Percentiles rank a stretch among this genome's conserved stretches.
Conservation (phyloP, 2,329 filamentous ascomycete species). For the Phoma herbarum region DNA sequence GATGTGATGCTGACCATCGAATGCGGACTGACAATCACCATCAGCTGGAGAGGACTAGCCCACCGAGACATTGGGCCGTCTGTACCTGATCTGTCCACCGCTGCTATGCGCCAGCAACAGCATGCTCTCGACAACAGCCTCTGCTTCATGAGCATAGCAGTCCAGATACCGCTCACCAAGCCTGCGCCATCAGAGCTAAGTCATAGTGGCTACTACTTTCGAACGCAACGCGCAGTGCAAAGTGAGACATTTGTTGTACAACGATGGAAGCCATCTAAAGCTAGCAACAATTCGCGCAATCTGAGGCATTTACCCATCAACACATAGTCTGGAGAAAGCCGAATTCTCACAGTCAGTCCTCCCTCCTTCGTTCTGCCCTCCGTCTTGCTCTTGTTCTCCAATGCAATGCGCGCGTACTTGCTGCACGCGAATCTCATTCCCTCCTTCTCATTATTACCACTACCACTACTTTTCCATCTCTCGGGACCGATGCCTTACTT, state of each 20-base stretch:
- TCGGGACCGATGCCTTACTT: not conserved
- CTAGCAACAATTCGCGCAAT: not conserved
- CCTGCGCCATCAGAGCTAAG: not conserved
- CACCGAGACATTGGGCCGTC: not conserved
- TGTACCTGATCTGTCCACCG: not conserved
- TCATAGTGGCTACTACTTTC: not conserved
- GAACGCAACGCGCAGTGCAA: not conserved
- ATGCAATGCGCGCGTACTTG: not conserved
- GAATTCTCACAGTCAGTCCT: not conserved
- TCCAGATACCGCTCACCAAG: not conserved
- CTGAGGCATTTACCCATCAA: not conserved
- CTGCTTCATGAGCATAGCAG: not conserved
- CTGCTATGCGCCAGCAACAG: not conserved
- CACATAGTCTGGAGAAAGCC: not conserved
- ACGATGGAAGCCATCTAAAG: not conserved
- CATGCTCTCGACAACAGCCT: not conserved
- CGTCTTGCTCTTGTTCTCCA: not conserved
- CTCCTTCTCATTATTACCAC: not conserved
- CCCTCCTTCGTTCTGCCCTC: not conserved
- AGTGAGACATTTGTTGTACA: not conserved
- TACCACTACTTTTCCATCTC: not conserved
- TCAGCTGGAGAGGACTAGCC: not conserved
- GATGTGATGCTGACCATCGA: slow-evolving; percentile 3
- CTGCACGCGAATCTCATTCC: not conserved
- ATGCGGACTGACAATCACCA: not conserved